A percentile compares a stretch with the other conserved stretches of the same genome.
phyloP scores from a whole-genome alignment of 495 filamentous ascomycete species.

The Thermochaetoides thermophila region DNA sequence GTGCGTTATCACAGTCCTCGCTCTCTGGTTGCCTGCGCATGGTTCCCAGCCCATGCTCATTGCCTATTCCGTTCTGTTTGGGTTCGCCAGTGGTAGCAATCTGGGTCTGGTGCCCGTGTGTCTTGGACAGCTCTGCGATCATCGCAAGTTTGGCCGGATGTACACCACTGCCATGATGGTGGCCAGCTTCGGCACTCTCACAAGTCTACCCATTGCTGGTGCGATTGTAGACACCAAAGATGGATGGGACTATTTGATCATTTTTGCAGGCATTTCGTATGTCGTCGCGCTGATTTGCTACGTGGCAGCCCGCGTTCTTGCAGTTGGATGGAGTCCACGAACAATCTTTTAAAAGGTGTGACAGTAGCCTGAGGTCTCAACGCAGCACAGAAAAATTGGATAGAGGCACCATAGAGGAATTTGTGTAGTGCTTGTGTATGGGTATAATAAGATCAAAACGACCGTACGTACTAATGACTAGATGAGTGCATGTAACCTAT shows the following conservation, averaged over 20 bases:
- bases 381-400: background rate
- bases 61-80: constrained; percentile 64
- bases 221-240: constrained; percentile 38
- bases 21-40: constrained; percentile 66
- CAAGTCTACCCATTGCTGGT: constrained; percentile 79
- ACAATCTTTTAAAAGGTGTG: constrained; percentile 31
- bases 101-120: constrained; percentile 79
- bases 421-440: too few relatives aligned
- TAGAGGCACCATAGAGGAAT: background rate
- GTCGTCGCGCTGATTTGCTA: constrained; percentile 45
- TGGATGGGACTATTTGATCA: constrained; percentile 44
- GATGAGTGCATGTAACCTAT: too few relatives aligned
- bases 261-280: constrained; percentile 53
- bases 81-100: constrained; percentile 73
- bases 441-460: too few relatives aligned
- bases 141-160: constrained; percentile 70
- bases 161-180: constrained; percentile 81
- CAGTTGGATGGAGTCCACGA: constrained; percentile 50
- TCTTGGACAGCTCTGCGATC: constrained; percentile 78
- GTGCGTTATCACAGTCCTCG: constrained; percentile 54
- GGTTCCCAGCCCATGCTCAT: constrained; percentile 45
- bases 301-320: constrained; percentile 43
- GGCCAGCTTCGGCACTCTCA: constrained; percentile 77
- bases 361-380: too few relatives aligned
- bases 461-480: too few relatives aligned